Evolutionary conservation across 1,284 basidiomycete genomes (phyloP).

Genomic region (Ustilago trichophora): DNA sequence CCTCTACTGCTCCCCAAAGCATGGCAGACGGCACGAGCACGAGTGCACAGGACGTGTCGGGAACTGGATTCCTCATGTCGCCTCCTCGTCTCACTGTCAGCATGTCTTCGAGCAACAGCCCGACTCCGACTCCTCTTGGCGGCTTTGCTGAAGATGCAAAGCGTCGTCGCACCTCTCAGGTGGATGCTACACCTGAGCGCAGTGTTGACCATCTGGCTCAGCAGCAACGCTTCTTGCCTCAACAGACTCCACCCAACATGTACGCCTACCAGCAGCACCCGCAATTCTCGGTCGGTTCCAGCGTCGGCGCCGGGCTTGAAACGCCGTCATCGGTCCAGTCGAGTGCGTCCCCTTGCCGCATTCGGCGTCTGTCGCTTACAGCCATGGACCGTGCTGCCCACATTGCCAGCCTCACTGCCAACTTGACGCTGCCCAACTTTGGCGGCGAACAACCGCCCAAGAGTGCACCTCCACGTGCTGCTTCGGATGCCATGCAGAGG

Average conservation of each 20-base stretch:
- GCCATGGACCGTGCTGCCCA: constrained; percentile 32
- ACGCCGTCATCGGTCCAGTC: constrained; percentile 44
- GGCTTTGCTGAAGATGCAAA: constrained; percentile 46
- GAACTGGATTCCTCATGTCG: constrained; percentile 57
- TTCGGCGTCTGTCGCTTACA: constrained; percentile 41
- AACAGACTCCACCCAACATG: constrained; percentile 53
- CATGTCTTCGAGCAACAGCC: constrained; percentile 33
- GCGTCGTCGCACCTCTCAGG: constrained; percentile 43
- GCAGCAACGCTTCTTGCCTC: constrained; percentile 34
- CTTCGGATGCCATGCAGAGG: constrained; percentile 48
- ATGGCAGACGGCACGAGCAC: constrained; percentile 6
- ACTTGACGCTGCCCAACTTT: constrained; percentile 32
- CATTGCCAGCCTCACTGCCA: constrained; percentile 51
- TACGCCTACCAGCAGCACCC: constrained; percentile 40
- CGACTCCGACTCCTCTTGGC: constrained; percentile 12
- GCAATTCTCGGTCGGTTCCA: constrained; percentile 47
- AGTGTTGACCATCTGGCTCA: constrained; percentile 27
- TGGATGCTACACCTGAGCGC: constrained; percentile 36
- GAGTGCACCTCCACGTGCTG: constrained; percentile 43
- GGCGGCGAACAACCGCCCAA: constrained; percentile 35
- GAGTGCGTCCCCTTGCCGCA: constrained; percentile 31
- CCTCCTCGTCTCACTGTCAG: constrained; percentile 58
- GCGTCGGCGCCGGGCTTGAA: constrained; percentile 29
- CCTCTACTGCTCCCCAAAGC: constrained; percentile 11
- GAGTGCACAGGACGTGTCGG: constrained; percentile 14